Percentiles rank a stretch among this genome's conserved stretches.
Conservation (phyloP, 2,329 filamentous ascomycete species). For the Colletotrichum melonis region DNA sequence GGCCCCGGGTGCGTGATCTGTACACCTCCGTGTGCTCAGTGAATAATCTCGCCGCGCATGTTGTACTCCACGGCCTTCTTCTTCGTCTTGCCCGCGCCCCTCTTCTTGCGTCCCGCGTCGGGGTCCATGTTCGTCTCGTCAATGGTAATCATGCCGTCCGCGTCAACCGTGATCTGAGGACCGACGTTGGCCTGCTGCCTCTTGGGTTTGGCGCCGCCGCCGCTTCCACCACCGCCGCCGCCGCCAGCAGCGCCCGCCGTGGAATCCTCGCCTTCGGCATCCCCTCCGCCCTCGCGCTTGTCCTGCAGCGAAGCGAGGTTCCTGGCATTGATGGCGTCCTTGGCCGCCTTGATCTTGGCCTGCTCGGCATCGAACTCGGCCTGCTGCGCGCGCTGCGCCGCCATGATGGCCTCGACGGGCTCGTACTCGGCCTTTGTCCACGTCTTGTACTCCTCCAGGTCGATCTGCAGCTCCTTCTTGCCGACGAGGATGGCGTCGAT, state of each 20-base stretch:
- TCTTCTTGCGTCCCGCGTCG: conserved; percentile 43
- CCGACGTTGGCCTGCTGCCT: conserved; percentile 17
- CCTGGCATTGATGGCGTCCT: conserved; percentile 58
- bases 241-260: neutral
- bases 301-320: conserved; percentile 62
- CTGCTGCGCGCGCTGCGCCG: conserved; percentile 61
- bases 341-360: conserved; percentile 56
- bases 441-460: conserved; percentile 71
- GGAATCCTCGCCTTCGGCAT: conserved; percentile 24
- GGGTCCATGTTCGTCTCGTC: conserved; percentile 36
- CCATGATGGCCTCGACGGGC: conserved; percentile 65
- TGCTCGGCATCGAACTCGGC: conserved; percentile 58
- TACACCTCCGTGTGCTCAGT: neutral
- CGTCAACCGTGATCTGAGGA: conserved; percentile 30
- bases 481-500: conserved; percentile 74
- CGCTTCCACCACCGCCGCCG: neutral
- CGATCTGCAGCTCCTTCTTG: conserved; percentile 66
- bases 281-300: conserved; percentile 44
- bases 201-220: neutral
- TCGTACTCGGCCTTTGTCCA: conserved; percentile 63
- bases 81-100: conserved; percentile 45
- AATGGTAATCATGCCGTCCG: conserved; percentile 36
- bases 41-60: conserved; percentile 37
- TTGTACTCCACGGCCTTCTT: conserved; percentile 47
- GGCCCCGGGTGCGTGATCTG: too few relatives aligned